A percentile compares a stretch with the other conserved stretches of the same genome.
Evolutionary conservation across 2,329 filamentous ascomycete genomes (phyloP).

Genomic region (Colletotrichum lentis): DNA sequence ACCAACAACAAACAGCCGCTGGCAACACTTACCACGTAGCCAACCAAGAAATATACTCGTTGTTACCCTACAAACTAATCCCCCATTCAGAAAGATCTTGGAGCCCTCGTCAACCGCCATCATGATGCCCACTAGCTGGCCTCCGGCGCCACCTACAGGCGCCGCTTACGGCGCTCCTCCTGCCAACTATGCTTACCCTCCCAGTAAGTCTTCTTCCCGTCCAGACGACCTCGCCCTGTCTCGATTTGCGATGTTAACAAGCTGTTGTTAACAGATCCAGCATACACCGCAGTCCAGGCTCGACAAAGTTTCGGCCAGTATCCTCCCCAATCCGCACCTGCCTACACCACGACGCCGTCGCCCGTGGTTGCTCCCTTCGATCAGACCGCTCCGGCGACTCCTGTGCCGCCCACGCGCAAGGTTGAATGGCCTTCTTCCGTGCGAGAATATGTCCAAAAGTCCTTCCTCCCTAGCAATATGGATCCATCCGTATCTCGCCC

Average conservation of each 20-base stretch:
- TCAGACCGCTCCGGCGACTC: conserved; percentile 23
- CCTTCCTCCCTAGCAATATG: conserved; percentile 79
- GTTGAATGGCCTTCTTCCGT: conserved; percentile 85
- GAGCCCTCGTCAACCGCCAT: conserved; percentile 26
- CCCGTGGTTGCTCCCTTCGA: conserved; percentile 39
- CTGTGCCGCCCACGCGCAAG: conserved; percentile 58
- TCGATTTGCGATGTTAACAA: conserved; percentile 21
- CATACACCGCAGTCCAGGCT: conserved; percentile 69
- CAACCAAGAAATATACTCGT: neutral
- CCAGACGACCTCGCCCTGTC: conserved; percentile 11
- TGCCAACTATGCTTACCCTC: conserved; percentile 50
- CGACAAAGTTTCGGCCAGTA: conserved; percentile 66
- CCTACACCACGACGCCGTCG: conserved; percentile 41
- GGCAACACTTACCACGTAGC: neutral
- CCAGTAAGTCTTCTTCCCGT: conserved; percentile 46
- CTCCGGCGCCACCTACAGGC: conserved; percentile 49
- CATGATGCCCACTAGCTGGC: conserved; percentile 47
- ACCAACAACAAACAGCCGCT: neutral
- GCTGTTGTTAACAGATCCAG: conserved; percentile 52
- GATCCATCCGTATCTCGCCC: conserved; percentile 67
- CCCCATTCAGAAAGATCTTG: conserved; percentile 9
- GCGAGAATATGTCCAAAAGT: conserved; percentile 86
- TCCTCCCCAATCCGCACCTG: conserved; percentile 46
- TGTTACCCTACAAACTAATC: conserved; percentile 25
- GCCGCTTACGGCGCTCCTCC: conserved; percentile 49